Evolutionary conservation across 441 rosid genomes (phyloP), one percentile per base, ranked within the genome.

Genomic region (Croton setiger): DNA sequence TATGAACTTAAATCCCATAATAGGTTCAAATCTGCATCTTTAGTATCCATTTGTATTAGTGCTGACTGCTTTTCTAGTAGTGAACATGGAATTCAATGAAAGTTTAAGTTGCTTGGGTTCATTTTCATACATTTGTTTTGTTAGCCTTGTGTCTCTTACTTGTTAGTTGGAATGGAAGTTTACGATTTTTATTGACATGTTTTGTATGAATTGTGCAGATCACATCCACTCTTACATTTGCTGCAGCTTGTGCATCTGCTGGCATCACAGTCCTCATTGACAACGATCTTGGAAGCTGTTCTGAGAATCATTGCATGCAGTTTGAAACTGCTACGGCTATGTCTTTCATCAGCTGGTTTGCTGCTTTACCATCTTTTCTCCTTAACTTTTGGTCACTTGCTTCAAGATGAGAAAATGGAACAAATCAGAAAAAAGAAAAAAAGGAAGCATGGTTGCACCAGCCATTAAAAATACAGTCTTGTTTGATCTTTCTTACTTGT

Each of bases 211-310:
- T 49, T 23, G 14, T 49, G 84, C 88, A 89, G 96, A 81, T 89
- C 67, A 83, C 88, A 51, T 89, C 96, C 61, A 87, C 89, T 12
- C 86, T 89, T 55, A 81, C 76, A 17, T 89, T 86, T 73, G 91
- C 96, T 7, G 96, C 96, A 43, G 96, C 92, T 53, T 89, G 92
- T 75, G 90, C 92, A n/a, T 82, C 96, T 35, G 91, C 96, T 0
- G 96, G 92, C 69, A 89, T 89, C 71, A 89, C 96, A n/a, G 92
- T 89, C 66, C 96, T 89, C 52, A 89, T 87, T 4, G 86, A 87
- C 84, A 89, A 89, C 37, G 92, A 89, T 79, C 85, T 89, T n/a
- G 60, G 39, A 35, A 78, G 66, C 75, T 89, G 96, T 72, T 60
- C 78, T 0, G 44, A 63, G 13, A 87, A 89, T 74, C 92, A 87